Evolutionary conservation across 495 filamentous ascomycete genomes (phyloP), one percentile per base, ranked within the genome.

Genomic region (Sabuloglossum arenarium): DNA sequence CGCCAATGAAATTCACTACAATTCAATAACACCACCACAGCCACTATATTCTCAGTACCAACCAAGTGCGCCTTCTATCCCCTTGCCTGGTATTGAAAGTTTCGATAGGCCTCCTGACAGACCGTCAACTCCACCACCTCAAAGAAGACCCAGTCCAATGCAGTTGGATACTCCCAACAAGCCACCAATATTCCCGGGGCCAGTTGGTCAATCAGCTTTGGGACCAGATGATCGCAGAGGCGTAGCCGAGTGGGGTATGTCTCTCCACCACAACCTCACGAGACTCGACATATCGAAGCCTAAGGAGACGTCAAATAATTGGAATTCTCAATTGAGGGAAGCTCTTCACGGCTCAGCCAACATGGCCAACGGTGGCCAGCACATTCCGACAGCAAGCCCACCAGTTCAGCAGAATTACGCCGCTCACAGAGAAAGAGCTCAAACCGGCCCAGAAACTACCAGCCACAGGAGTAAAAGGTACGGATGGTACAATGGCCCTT

Each of bases 61-160:
- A 61, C 54, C 76, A 77, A 61, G 65, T 69, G 29, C 69, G 67
- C 57, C 66, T 6, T 62, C 71, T 0, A 67, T 82, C 21, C 79
- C 86, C 28, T 69, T 95, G 25, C 88, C 88, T 0, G 88, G 88
- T 8, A 95, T 95, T 60, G 86, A 91, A 63, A 90, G 85, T 34
- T 94, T 94, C 59, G 87, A 89, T 63, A 79, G 83, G 50, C 73
- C 82, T 6, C 78, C 78, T 6, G 69, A 74, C 30, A 75, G 77
- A 39, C 75, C 80, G 6, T 62, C 73, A 34, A 75, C 47, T 16
- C 47, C 84, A 2, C 82, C 86, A 5, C 75, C 80, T 2, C 64
- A 65, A 12, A 65, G 67, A 42, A 61, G 59, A 53, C 53, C 63
- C 12, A 70, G 67, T 50, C 69, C 70, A 1, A 71, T 71, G 68